Percentiles rank a stretch among this genome's conserved stretches.
Conservation (phyloP, 2,329 filamentous ascomycete genomes). For the Colletotrichum caudatum region DNA sequence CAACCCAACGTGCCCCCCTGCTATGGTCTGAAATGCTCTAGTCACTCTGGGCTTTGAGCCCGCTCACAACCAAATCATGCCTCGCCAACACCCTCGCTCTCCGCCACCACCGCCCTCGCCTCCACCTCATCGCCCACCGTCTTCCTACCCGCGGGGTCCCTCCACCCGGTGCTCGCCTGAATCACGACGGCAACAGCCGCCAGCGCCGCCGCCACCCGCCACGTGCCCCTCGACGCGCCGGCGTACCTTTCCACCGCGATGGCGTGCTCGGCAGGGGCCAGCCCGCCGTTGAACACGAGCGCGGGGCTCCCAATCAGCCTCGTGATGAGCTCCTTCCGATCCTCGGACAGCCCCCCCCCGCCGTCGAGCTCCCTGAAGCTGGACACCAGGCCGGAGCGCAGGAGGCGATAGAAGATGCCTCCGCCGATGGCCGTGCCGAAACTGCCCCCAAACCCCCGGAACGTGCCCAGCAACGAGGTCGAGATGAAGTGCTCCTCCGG, state of each 20-base stretch:
- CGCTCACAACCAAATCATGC: constrained; percentile 37
- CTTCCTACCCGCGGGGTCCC: constrained; percentile 56
- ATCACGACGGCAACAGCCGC: constrained; percentile 58
- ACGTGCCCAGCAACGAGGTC: constrained; percentile 81
- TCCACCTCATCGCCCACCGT: constrained; percentile 50
- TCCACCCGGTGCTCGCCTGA: constrained; percentile 66
- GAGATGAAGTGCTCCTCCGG: constrained; percentile 78
- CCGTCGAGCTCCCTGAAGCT: constrained; percentile 67
- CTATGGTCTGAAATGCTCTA: neutral
- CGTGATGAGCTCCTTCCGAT: constrained; percentile 56
- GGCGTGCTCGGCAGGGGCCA: constrained; percentile 55
- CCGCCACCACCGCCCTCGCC: constrained; percentile 45
- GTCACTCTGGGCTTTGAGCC: neutral
- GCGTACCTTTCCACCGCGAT: constrained; percentile 64
- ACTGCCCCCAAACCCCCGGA: constrained; percentile 83
- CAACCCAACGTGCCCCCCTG: neutral
- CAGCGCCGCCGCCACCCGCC: constrained; percentile 60
- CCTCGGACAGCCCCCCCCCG: constrained; percentile 47
- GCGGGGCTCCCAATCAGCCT: constrained; percentile 64
- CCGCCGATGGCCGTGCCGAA: constrained; percentile 86
- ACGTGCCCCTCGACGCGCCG: constrained; percentile 58
- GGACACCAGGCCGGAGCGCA: constrained; percentile 65
- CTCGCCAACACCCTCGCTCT: constrained; percentile 51
- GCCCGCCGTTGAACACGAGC: constrained; percentile 58
- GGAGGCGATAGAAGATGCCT: constrained; percentile 75